Evolutionary conservation across 345 rosid species (phyloP).

Genomic region (Murraya paniculata): DNA sequence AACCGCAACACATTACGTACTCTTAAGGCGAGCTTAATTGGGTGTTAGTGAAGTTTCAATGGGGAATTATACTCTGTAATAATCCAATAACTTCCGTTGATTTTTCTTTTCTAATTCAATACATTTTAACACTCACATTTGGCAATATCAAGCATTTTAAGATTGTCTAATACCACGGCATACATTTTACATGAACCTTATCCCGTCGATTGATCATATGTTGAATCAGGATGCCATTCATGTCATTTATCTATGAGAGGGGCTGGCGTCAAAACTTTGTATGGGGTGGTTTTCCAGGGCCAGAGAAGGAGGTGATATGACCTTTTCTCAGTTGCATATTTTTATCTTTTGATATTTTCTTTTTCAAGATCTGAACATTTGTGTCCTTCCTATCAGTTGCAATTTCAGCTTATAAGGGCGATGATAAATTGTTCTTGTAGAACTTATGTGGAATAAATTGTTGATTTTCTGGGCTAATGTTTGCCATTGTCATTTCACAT

Average conservation of each 20-base stretch:
- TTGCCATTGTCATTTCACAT: not conserved
- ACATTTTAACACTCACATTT: not conserved
- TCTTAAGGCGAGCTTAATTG: not conserved
- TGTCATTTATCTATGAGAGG: conserved; percentile 82
- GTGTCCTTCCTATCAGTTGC: not conserved
- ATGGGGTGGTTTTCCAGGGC: conserved; percentile 83
- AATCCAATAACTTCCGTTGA: not conserved
- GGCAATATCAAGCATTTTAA: not conserved
- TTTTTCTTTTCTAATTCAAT: not conserved
- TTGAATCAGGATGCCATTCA: conserved; percentile 50
- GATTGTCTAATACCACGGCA: not conserved
- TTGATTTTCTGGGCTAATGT: not conserved
- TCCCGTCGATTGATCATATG: conserved; percentile 5
- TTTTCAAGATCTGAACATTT: not conserved
- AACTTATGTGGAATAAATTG: not conserved
- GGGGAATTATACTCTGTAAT: not conserved
- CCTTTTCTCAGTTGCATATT: conserved; percentile 5
- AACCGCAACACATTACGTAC: not conserved
- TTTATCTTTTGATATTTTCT: not conserved
- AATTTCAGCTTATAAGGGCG: not conserved
- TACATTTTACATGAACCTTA: not conserved
- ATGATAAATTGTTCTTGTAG: not conserved
- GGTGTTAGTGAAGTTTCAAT: not conserved
- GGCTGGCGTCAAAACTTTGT: conserved; percentile 91
- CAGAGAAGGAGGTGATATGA: conserved; percentile 71